Percentiles rank a stretch among this genome's conserved stretches.
Conservation (phyloP, 1,139 yeast species). For the Pichia sp. region DNA sequence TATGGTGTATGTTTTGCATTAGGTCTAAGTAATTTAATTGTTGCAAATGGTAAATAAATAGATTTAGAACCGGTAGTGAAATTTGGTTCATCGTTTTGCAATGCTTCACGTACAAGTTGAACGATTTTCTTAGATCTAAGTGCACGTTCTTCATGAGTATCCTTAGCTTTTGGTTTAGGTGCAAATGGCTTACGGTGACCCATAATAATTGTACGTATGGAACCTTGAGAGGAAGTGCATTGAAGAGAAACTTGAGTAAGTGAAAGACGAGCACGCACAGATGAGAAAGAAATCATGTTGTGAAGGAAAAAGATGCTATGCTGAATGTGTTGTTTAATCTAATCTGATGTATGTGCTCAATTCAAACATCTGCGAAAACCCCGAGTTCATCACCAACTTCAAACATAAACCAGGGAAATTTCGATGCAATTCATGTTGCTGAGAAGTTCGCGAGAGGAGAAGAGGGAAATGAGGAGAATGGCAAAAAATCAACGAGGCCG, state of each 20-base stretch:
- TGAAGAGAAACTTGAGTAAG: too few relatives aligned
- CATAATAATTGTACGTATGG: conserved; percentile 20
- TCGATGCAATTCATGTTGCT: too few relatives aligned
- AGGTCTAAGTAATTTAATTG: conserved; percentile 73
- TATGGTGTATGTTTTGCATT: conserved; percentile 93
- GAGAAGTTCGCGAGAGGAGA: too few relatives aligned
- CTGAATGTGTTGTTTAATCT: too few relatives aligned
- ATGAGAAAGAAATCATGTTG: background rate
- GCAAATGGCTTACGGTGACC: conserved; percentile 27
- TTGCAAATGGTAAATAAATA: conserved; percentile 77
- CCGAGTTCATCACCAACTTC: too few relatives aligned
- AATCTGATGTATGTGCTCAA: too few relatives aligned
- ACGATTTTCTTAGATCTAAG: conserved; percentile 29
- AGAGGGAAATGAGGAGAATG: too few relatives aligned
- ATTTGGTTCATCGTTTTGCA: conserved; percentile 66
- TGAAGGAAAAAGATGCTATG: too few relatives aligned
- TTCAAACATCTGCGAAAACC: too few relatives aligned
- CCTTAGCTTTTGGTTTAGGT: conserved; percentile 20
- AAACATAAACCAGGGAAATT: too few relatives aligned
- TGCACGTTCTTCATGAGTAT: conserved; percentile 22
- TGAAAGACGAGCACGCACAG: background rate
- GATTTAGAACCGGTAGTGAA: conserved; percentile 70
- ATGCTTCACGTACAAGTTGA: conserved; percentile 44
- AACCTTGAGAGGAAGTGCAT: too few relatives aligned
- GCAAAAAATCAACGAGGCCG: too few relatives aligned